phyloP scores from a whole-genome alignment of 2,329 filamentous ascomycete genomes.

The Aspergillus versicolor region DNA sequence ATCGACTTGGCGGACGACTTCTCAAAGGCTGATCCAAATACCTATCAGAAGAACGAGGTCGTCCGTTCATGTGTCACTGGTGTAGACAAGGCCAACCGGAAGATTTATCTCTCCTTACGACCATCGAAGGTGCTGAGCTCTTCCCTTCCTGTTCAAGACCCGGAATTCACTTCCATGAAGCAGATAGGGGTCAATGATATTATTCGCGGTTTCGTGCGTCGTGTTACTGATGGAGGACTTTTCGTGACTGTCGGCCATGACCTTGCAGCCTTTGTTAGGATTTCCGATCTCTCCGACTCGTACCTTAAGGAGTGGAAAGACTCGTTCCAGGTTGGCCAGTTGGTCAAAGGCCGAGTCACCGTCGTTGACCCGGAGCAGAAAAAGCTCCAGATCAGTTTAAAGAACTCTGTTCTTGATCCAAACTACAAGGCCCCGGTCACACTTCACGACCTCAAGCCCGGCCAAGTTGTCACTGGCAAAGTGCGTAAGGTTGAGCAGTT shows the following conservation, averaged over 20 bases:
- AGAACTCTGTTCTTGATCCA: slow-evolving; percentile 77
- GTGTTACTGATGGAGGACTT: slow-evolving; percentile 82
- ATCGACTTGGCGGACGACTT: slow-evolving; percentile 87
- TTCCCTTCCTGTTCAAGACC: slow-evolving; percentile 74
- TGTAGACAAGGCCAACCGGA: slow-evolving; percentile 81
- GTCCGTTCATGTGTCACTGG: slow-evolving; percentile 82
- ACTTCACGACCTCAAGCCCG: slow-evolving; percentile 73
- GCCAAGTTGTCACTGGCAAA: slow-evolving; percentile 83
- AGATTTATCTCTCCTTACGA: slow-evolving; percentile 74
- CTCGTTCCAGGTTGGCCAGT: slow-evolving; percentile 80
- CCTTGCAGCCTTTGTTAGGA: slow-evolving; percentile 77
- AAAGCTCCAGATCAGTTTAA: slow-evolving; percentile 82
- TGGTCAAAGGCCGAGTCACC: slow-evolving; percentile 84
- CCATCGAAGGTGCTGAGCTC: slow-evolving; percentile 90
- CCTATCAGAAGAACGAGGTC: slow-evolving; percentile 79
- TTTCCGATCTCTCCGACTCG: slow-evolving; percentile 84
- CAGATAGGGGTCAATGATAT: slow-evolving; percentile 76
- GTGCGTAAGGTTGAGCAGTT: slow-evolving; percentile 93
- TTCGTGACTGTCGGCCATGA: slow-evolving; percentile 82
- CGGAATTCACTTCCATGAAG: slow-evolving; percentile 69
- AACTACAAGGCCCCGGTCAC: slow-evolving; percentile 72
- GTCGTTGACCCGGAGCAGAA: slow-evolving; percentile 66
- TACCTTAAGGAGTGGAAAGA: slow-evolving; percentile 97
- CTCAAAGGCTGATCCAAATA: slow-evolving; percentile 70
- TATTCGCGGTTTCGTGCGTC: slow-evolving; percentile 87